Percentiles rank a stretch among this genome's conserved stretches.
These are phyloP conservation scores for Aspergillus sp. DNA, from an alignment of 2,329 filamentous ascomycete genomes.

Conservation along the genomic window DNA sequence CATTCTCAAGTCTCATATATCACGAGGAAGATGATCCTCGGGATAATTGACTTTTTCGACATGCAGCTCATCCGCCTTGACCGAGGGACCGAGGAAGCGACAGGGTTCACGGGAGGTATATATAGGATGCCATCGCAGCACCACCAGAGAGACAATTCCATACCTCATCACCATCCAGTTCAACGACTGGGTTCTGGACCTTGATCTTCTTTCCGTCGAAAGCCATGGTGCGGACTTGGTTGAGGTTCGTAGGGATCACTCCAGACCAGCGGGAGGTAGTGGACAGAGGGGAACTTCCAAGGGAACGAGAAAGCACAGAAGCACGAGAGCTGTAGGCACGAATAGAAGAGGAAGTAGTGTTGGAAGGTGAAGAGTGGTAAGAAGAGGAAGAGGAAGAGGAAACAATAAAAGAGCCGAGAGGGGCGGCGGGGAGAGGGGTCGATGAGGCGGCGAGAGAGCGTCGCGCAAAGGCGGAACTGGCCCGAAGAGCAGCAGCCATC, in stretches of 20 bases:
- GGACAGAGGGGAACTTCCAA: conserved; percentile 15
- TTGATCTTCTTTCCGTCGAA: conserved; percentile 73
- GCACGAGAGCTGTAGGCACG: conserved; percentile 20
- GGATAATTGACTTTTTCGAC: conserved; percentile 21
- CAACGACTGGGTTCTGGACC: conserved; percentile 98
- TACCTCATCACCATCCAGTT: conserved; percentile 77
- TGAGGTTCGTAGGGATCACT: conserved; percentile 20
- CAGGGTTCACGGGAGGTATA: background rate
- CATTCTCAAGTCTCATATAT: background rate
- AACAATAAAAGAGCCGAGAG: conserved; percentile 17
- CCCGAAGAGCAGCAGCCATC: conserved; percentile 27
- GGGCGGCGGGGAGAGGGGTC: conserved; percentile 21
- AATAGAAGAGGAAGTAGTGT: conserved; percentile 19
- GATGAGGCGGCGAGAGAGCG: conserved; percentile 19
- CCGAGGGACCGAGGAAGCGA: background rate
- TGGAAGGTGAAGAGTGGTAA: conserved; percentile 15
- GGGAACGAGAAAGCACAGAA: conserved; percentile 15
- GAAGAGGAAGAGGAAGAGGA: conserved; percentile 14
- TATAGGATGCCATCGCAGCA: background rate
- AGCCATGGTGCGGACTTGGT: conserved; percentile 42
- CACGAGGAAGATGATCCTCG: conserved; percentile 8
- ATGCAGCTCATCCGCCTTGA: conserved; percentile 8
- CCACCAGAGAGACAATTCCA: conserved; percentile 7
- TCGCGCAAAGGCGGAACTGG: conserved; percentile 34
- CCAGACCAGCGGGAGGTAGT: conserved; percentile 25